phyloP scores from a whole-genome alignment of 1,284 basidiomycete genomes.

The Ceratobasidium sp. region DNA sequence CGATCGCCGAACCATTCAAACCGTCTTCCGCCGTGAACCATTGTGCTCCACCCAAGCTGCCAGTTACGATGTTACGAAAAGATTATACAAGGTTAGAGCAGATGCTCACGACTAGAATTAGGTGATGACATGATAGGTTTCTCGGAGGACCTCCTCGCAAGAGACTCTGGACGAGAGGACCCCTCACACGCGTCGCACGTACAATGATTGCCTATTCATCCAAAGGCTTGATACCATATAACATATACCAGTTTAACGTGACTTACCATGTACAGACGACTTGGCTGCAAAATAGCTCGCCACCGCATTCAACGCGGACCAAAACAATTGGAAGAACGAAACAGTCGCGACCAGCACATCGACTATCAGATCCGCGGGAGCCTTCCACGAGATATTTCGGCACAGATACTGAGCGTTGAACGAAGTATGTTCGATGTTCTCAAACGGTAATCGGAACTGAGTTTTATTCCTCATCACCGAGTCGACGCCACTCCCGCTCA shows the following conservation, averaged over 20 bases:
- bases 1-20: no score
- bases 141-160: background rate
- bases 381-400: background rate
- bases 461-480: background rate
- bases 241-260: background rate
- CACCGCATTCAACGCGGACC: background rate
- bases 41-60: no score
- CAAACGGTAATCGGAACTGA: background rate
- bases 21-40: no score
- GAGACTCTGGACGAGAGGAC: background rate
- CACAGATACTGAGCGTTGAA: conserved; percentile 17
- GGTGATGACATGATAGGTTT: background rate
- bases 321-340: background rate
- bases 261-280: conserved; percentile 9
- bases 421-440: background rate
- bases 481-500: background rate
- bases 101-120: background rate
- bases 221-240: background rate
- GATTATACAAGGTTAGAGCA: background rate
- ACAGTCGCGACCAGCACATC: conserved; percentile 19
- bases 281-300: background rate
- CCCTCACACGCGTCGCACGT: background rate
- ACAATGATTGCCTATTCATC: background rate
- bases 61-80: no score
- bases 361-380: background rate